Base-by-base conservation (phyloP, 148 eudicot genomes). In the Polygonum aviculare region DNA sequence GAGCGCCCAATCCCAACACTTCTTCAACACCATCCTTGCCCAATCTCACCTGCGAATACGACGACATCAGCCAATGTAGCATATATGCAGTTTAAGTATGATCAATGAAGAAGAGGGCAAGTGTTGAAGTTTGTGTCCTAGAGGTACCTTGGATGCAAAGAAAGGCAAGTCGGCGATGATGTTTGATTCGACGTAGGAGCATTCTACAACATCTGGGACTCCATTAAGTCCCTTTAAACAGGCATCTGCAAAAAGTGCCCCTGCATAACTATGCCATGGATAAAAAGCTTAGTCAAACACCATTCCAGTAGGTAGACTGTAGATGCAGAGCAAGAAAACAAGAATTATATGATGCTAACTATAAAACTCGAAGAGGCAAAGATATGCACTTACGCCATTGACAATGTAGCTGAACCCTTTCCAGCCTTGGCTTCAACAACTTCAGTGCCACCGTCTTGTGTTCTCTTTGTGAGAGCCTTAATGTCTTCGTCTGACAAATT, bases 311-410 rank as follows among this genome's bases (percentile, higher is more conserved):
- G 50, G 50, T 48, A 48, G 50, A 48, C 12, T 3, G 50, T 48
- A 48, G 50, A 48, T 48, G 50, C 50, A 48, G 16, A 11, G 15
- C 50, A 48, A 54, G n/a, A 7, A 52, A 7, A 44, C 47, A 44
- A 44, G 47, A 44, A 44, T 44, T 7, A 44, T 44, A 44, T 44
- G 9, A 7, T 44, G 47, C 9, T 44, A 6, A 0, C 7, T 44
- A 44, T 44, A 44, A 6, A 92, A 97, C 97, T 92, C 88, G n/a
- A 14, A 14, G 99, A 95, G 63, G 99, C 96, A 81, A 95, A 92
- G 91, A 95, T 92, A 41, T 96, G 96, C 60, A 87, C 96, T 89
- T 89, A 95, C 97, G 97, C 97, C 98, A 94, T 94, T 3, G 98
- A 92, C 78, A 95, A 87, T 57, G 98, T 95, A 62, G 97, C 98